Conservation (phyloP, 1,284 basidiomycete genomes). For the Schizophyllum amplum region DNA sequence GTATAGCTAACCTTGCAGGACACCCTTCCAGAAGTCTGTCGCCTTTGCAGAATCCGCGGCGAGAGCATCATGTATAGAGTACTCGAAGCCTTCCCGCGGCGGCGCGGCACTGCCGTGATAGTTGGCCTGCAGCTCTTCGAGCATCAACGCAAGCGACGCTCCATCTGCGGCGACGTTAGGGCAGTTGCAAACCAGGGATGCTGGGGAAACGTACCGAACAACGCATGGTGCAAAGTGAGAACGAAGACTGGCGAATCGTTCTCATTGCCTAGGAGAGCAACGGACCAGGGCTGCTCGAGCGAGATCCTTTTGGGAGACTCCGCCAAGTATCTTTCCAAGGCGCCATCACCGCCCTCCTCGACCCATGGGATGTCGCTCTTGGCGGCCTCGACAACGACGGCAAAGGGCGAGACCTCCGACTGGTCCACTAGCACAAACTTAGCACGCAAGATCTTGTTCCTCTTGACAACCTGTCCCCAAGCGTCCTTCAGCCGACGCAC, state of each 20-base stretch:
- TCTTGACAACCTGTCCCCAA: conserved; percentile 5
- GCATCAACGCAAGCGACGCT: not conserved
- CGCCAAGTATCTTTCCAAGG: not conserved
- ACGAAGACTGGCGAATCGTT: not conserved
- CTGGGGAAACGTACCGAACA: not conserved
- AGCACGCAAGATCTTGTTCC: conserved; percentile 5
- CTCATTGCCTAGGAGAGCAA: not conserved
- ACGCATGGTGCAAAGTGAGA: not conserved
- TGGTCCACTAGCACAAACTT: conserved; percentile 7
- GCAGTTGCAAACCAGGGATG: no score
- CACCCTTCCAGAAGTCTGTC: conserved; percentile 2
- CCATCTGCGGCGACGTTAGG: not conserved
- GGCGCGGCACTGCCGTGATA: not conserved
- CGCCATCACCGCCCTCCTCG: conserved; percentile 1
- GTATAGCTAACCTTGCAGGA: conserved; percentile 4
- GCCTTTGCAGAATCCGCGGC: not conserved
- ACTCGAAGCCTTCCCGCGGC: not conserved
- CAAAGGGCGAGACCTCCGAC: conserved; percentile 5
- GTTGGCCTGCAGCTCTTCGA: not conserved
- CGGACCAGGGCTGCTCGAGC: not conserved
- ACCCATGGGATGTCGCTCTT: conserved; percentile 1
- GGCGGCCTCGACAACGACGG: not conserved
- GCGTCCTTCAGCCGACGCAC: conserved; percentile 2
- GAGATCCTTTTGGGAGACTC: not conserved
- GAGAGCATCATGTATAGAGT: conserved; percentile 5